Evolutionary conservation across 108 stramenopile species (phyloP).

Genomic region (Cyclostephanos tholiformis): DNA sequence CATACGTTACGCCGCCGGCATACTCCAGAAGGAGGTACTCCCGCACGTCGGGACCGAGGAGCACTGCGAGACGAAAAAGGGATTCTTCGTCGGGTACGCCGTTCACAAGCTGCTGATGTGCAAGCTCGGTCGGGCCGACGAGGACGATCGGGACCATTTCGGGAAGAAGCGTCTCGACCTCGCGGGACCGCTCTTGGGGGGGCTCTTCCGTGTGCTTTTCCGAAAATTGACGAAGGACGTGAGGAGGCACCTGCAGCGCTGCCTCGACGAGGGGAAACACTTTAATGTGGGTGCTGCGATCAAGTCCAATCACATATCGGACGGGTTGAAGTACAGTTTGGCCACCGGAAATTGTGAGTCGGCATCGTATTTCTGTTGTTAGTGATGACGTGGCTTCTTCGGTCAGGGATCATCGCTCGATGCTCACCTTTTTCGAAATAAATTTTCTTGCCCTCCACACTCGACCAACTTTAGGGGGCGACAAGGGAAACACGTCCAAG

Average conservation of each 20-base stretch:
- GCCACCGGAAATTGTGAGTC: slow-evolving; percentile 99
- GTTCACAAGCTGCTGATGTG: slow-evolving; percentile 98
- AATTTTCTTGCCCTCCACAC: slow-evolving; percentile 2
- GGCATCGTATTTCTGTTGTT: slow-evolving; percentile 1
- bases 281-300: slow-evolving; percentile 96
- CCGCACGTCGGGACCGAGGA: slow-evolving; percentile 98
- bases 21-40: slow-evolving; percentile 96
- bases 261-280: slow-evolving; percentile 94
- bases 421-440: not conserved
- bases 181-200: slow-evolving; percentile 96
- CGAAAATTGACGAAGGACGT: slow-evolving; percentile 94
- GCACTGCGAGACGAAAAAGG: slow-evolving; percentile 97
- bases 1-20: slow-evolving; percentile 93
- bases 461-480: slow-evolving; percentile 73
- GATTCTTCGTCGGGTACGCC: slow-evolving; percentile 98
- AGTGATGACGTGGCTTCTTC: not conserved
- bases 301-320: slow-evolving; percentile 95
- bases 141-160: slow-evolving; percentile 99
- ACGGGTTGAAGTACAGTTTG: slow-evolving; percentile 96
- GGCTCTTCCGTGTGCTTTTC: slow-evolving; percentile 95
- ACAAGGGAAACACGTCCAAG: slow-evolving; percentile 88
- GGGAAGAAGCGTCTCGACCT: slow-evolving; percentile 99
- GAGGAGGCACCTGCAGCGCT: slow-evolving; percentile 91
- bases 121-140: slow-evolving; percentile 89
- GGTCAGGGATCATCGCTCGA: not conserved